Percentiles rank a stretch among this genome's conserved stretches.
These are phyloP conservation scores for Striga asiatica DNA, from an alignment of 257 asterid genomes.

Conservation along the genomic window DNA sequence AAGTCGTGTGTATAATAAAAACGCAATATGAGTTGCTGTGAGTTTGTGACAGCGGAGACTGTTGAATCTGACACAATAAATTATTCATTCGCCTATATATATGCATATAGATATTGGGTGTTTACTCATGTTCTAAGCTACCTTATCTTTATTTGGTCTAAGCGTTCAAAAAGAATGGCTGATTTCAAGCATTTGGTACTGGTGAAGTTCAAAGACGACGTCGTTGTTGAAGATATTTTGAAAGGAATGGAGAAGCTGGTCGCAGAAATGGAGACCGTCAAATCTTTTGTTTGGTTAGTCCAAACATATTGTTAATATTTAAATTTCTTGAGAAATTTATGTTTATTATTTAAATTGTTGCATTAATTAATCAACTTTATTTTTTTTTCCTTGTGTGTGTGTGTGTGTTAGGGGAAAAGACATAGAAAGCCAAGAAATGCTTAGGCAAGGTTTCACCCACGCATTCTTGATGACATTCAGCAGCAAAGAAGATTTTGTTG, in stretches of 20 bases:
- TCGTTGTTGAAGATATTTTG: conserved; percentile 46
- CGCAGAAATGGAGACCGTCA: conserved; percentile 56
- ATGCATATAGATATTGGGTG: no score
- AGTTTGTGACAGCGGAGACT: no score
- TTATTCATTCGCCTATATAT: conserved; percentile 28
- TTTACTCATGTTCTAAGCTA: conserved; percentile 7
- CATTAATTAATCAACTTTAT: no score
- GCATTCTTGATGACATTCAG: conserved; percentile 77
- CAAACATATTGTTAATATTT: neutral
- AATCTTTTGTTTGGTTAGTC: conserved; percentile 79
- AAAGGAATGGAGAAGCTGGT: conserved; percentile 75
- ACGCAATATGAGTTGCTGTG: no score
- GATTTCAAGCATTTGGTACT: conserved; percentile 85
- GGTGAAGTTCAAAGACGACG: conserved; percentile 75
- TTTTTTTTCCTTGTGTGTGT: neutral
- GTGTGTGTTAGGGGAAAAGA: conserved; percentile 62
- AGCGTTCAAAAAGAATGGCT: conserved; percentile 15
- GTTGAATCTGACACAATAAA: no score
- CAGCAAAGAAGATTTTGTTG: conserved; percentile 61
- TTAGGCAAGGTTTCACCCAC: conserved; percentile 81
- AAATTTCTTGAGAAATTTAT: no score
- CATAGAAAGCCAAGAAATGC: conserved; percentile 65
- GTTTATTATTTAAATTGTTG: no score
- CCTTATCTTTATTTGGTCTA: neutral
- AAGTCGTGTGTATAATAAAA: no score